Evolutionary conservation across 2,329 filamentous ascomycete genomes (phyloP).

Genomic region (Cercospora canescens): DNA sequence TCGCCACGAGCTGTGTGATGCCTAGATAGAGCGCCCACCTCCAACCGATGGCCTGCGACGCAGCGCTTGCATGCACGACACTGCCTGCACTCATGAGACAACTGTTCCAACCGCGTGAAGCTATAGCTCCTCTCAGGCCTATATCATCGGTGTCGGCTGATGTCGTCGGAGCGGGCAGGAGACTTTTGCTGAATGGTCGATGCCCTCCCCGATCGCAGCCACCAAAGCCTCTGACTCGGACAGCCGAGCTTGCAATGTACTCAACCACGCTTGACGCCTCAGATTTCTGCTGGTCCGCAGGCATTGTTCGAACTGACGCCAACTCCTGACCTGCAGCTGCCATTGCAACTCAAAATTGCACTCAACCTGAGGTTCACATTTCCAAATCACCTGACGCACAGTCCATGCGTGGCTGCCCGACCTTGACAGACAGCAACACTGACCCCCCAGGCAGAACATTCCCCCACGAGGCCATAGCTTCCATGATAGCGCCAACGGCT

Average conservation of each 20-base stretch:
- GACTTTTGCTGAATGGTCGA: background rate
- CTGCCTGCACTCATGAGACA: background rate
- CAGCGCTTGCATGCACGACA: conserved; percentile 3
- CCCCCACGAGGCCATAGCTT: conserved; percentile 7
- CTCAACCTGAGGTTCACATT: background rate
- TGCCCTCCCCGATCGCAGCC: background rate
- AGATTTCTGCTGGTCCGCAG: background rate
- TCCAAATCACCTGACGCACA: background rate
- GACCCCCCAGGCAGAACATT: background rate
- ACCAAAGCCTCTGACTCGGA: conserved; percentile 5
- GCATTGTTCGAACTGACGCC: background rate
- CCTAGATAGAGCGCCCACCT: background rate
- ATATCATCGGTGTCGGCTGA: background rate
- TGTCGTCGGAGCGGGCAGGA: background rate
- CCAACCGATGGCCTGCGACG: background rate
- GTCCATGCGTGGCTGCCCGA: background rate
- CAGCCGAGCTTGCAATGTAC: background rate
- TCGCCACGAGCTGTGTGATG: background rate
- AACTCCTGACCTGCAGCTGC: background rate
- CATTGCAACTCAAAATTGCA: background rate
- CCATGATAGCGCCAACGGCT: background rate
- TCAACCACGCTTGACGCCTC: background rate
- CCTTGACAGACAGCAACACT: background rate
- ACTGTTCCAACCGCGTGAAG: background rate
- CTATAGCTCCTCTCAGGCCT: background rate